Evolutionary conservation across 768 basidiomycete genomes (phyloP), one percentile per base, ranked within the genome.

Genomic region (Tremella mesenterica): DNA sequence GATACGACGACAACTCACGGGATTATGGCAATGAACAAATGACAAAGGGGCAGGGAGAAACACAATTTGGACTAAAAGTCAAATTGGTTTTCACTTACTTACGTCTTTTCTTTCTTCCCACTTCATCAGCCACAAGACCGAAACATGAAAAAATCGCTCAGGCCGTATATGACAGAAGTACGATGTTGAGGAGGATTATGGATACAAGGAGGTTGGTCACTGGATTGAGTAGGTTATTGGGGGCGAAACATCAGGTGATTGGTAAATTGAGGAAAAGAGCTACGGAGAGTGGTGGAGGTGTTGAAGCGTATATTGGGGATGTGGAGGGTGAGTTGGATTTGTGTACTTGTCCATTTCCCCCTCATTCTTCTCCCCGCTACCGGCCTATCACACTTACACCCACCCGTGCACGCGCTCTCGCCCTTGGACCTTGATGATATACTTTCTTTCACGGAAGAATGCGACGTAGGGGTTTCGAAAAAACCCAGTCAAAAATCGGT

Each of bases 221-320:
- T 1, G 84, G 85, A 2, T 73, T 93, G 29, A 79, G 81, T 16
- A 77, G 90, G 27, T 73, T 92, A 39, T 75, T 95, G 29, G 84
- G 81, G 0, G 79, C 84, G 20, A 95, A 95, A 73, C 82, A 80
- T 4, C 85, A 91, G 69, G 85, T 96, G 6, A 77, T 92, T 28
- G 79, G 83, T 2, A 83, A 86, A 61, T 77, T 92, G 51, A 77
- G 82, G 61, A 92, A 93, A 71, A 77, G 91, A 16, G 77, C 88
- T 1, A 71, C 52, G 44, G 70, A 73, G 80, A 49, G 80, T 70
- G 57, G 69, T 63, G 54, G 61, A 20, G 87, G 88, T 58, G 81
- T 93, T 21, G 83, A 81, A 10, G 85, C 90, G 2, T 89, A 93
- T 68, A 81, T 92, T 75, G 88, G 87, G 21, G 91, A 96, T 71